Conservation (phyloP, 768 basidiomycete genomes). For the Amanita phalloides region DNA sequence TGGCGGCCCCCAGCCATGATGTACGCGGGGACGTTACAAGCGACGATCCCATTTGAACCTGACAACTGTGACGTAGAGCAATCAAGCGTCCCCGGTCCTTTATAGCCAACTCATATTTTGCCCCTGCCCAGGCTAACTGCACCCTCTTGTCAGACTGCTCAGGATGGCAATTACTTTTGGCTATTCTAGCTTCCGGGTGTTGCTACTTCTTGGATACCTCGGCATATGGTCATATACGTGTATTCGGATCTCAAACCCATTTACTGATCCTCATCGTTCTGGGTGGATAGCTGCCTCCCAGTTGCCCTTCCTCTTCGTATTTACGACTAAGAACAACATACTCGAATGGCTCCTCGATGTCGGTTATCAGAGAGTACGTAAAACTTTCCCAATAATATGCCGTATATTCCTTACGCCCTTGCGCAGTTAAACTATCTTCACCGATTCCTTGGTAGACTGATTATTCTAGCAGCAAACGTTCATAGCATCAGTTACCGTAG, state of each 20-base stretch:
- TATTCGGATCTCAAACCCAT: background rate
- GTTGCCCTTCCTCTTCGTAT: background rate
- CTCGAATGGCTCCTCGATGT: background rate
- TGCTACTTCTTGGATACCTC: background rate
- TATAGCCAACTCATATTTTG: no score
- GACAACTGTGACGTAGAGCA: no score
- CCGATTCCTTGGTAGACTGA: background rate
- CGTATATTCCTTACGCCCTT: background rate
- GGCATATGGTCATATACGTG: background rate
- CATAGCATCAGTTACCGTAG: background rate
- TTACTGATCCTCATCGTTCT: background rate
- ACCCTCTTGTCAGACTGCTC: background rate
- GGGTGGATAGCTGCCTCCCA: background rate
- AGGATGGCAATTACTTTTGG: background rate
- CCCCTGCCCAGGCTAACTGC: background rate
- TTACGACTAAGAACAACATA: background rate
- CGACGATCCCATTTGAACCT: no score
- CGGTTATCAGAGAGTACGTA: background rate
- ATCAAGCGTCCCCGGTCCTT: no score
- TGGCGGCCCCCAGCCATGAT: no score
- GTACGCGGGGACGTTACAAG: no score
- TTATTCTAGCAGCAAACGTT: background rate
- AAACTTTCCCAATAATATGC: background rate
- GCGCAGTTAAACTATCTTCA: background rate
- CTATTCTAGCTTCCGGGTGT: background rate